These are phyloP conservation scores for Alloteropsis semialata DNA, from an alignment of 176 grass and related monocot genomes.

Conservation along the genomic window DNA sequence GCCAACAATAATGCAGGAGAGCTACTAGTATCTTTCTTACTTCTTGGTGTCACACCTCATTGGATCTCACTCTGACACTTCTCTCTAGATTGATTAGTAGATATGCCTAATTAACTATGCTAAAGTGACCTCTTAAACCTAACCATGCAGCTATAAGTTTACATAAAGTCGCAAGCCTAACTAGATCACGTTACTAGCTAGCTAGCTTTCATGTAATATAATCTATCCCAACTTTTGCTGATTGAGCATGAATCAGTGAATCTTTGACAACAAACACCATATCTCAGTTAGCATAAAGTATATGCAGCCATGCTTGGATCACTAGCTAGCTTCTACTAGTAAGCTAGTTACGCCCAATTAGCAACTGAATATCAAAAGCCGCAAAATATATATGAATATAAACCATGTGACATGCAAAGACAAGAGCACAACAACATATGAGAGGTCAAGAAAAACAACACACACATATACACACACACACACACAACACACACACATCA, in stretches of 20 bases:
- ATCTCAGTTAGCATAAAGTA: conserved; percentile 42
- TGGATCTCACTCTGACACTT: conserved; percentile 36
- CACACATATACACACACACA: not conserved
- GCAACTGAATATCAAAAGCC: conserved; percentile 35
- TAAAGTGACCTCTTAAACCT: conserved; percentile 22
- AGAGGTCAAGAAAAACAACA: conserved; percentile 14
- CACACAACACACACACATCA: not conserved
- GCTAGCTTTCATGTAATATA: not conserved
- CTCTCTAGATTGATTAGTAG: conserved; percentile 7
- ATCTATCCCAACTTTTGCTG: conserved; percentile 30
- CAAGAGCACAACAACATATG: conserved; percentile 2
- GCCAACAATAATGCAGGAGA: conserved; percentile 15
- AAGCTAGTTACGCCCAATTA: conserved; percentile 6
- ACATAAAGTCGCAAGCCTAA: conserved; percentile 32
- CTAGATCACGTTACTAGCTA: conserved; percentile 12
- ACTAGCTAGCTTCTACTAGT: conserved; percentile 4
- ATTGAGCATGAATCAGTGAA: conserved; percentile 31
- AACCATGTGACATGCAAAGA: conserved; percentile 12
- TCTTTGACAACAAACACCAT: conserved; percentile 37
- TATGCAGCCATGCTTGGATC: not conserved
- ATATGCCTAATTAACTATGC: conserved; percentile 1
- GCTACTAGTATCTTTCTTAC: conserved; percentile 4
- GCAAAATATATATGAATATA: not conserved
- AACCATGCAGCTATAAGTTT: conserved; percentile 32
- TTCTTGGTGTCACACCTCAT: conserved; percentile 20